Conservation (phyloP, 2,329 filamentous ascomycete species). For the Scedosporium aurantiacum region DNA sequence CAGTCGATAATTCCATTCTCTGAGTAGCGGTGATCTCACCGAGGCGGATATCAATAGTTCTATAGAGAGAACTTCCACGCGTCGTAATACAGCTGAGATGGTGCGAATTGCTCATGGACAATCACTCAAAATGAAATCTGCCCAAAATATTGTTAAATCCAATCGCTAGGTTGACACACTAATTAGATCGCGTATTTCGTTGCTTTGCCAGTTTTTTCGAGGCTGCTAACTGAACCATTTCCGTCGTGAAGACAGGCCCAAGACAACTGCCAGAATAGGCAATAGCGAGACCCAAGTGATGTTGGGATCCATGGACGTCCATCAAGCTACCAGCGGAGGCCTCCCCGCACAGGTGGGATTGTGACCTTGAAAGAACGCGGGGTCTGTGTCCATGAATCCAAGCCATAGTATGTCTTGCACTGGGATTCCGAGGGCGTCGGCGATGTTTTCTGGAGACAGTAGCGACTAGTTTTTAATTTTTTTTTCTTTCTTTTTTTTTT, state of each 20-base stretch:
- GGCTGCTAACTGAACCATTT: too few species aligned
- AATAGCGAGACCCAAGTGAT: constrained; percentile 14
- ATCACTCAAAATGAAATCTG: too few species aligned
- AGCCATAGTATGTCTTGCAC: constrained; percentile 22
- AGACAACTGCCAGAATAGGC: background rate
- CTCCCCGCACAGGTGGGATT: constrained; percentile 15
- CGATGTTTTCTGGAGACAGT: constrained; percentile 20
- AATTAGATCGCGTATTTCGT: too few species aligned
- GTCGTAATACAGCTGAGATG: too few species aligned
- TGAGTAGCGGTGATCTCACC: background rate
- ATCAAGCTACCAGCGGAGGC: constrained; percentile 17
- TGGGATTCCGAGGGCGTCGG: constrained; percentile 14
- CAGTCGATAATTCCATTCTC: background rate
- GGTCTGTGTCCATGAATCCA: constrained; percentile 32
- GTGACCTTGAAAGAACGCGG: constrained; percentile 37
- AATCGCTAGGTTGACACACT: too few species aligned
- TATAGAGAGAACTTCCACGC: background rate
- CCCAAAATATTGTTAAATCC: too few species aligned
- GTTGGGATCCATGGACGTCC: constrained; percentile 20
- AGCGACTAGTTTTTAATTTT: constrained; percentile 23
- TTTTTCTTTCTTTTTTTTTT: too few species aligned
- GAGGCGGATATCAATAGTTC: too few species aligned
- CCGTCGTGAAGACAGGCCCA: background rate
- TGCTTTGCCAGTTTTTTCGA: too few species aligned
- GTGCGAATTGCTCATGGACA: too few species aligned